phyloP scores from a whole-genome alignment of 495 filamentous ascomycete species.

The Penicillium psychrofluorescens region DNA sequence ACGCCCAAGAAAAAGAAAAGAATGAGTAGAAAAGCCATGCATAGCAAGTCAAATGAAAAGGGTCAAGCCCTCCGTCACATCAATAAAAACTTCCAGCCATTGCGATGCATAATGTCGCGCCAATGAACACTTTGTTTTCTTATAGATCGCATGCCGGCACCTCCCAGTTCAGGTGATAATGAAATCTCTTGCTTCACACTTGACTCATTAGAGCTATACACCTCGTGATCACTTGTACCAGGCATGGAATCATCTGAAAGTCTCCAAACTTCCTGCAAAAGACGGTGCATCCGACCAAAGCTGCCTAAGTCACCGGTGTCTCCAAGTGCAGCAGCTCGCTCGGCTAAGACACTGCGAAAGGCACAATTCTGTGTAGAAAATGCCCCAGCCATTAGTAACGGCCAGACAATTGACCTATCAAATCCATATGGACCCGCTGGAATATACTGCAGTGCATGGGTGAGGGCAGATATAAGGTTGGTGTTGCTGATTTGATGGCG shows the following conservation, averaged over 20 bases:
- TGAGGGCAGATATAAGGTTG: constrained; percentile 67
- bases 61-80: too few species aligned
- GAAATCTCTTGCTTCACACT: too few species aligned
- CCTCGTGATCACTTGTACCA: too few species aligned
- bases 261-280: constrained; percentile 80
- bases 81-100: constrained; percentile 87
- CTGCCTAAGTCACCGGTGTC: constrained; percentile 72
- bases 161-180: too few species aligned
- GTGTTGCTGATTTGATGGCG: constrained; percentile 60
- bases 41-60: too few species aligned
- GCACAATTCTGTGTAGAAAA: constrained; percentile 59
- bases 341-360: constrained; percentile 69
- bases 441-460: constrained; percentile 65
- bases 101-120: constrained; percentile 89
- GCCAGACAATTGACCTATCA: constrained; percentile 89
- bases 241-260: constrained; percentile 60
- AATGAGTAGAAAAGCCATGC: too few species aligned
- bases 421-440: constrained; percentile 75
- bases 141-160: too few species aligned
- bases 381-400: constrained; percentile 76
- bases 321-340: constrained; percentile 63
- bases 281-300: constrained; percentile 73
- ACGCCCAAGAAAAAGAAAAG: too few species aligned
- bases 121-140: constrained; percentile 64
- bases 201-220: too few species aligned